phyloP scores from a whole-genome alignment of 2,329 filamentous ascomycete genomes.

The Hymenoscyphus fructigenus region DNA sequence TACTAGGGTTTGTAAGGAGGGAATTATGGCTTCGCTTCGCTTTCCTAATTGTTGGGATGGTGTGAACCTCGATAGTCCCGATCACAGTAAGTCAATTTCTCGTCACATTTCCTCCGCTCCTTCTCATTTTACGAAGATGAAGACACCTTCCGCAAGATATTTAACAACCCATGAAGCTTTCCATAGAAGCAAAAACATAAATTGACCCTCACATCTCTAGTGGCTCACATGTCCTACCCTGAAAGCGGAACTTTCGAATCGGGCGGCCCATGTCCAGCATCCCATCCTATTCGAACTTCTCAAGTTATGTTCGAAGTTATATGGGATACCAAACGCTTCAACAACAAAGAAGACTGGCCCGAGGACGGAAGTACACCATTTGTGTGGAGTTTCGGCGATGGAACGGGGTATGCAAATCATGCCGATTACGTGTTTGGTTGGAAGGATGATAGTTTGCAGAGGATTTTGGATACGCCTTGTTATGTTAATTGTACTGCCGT shows the following conservation, averaged over 20 bases:
- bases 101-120: neutral
- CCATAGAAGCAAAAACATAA: too few species aligned
- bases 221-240: slow-evolving; percentile 25
- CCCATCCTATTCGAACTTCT: slow-evolving; percentile 19
- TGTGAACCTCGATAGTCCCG: slow-evolving; percentile 25
- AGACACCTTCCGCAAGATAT: too few species aligned
- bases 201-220: neutral
- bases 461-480: slow-evolving; percentile 47
- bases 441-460: slow-evolving; percentile 49
- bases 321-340: slow-evolving; percentile 46
- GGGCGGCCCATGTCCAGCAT: slow-evolving; percentile 22
- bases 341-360: slow-evolving; percentile 45
- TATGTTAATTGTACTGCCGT: slow-evolving; percentile 45
- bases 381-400: slow-evolving; percentile 45
- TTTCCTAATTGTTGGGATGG: slow-evolving; percentile 35
- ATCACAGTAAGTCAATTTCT: slow-evolving; percentile 14
- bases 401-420: slow-evolving; percentile 48
- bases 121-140: neutral
- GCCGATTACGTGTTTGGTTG: slow-evolving; percentile 54
- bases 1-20: slow-evolving; percentile 30
- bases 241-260: slow-evolving; percentile 21
- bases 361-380: slow-evolving; percentile 45
- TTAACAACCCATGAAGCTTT: too few species aligned
- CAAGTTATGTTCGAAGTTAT: slow-evolving; percentile 45
- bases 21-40: slow-evolving; percentile 37